Percentiles rank a stretch among this genome's conserved stretches.
These are phyloP conservation scores for Heterobasidion annosum DNA, from an alignment of 1,284 basidiomycete species.

Conservation along the genomic window DNA sequence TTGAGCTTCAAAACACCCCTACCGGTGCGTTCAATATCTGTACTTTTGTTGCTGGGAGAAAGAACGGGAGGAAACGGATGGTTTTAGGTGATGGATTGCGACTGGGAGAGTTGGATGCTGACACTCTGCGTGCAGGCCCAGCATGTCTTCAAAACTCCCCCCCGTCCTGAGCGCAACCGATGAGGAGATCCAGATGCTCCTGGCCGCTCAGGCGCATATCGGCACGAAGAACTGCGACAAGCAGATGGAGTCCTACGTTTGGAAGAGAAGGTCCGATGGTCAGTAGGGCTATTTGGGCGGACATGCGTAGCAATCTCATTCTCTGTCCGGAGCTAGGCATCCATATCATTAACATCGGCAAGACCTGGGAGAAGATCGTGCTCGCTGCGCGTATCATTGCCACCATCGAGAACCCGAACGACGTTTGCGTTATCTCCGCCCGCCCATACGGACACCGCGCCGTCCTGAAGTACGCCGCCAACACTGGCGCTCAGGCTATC, in stretches of 20 bases:
- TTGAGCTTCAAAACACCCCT: slow-evolving; percentile 21
- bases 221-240: slow-evolving; percentile 99
- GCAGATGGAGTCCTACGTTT: slow-evolving; percentile 97
- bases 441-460: slow-evolving; percentile 99
- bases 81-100: slow-evolving; percentile 18
- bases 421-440: slow-evolving; percentile 96
- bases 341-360: slow-evolving; percentile 96
- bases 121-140: slow-evolving; percentile 22
- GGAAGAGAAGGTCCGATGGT: slow-evolving; percentile 95
- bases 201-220: slow-evolving; percentile 94
- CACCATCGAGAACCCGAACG: slow-evolving; percentile 95
- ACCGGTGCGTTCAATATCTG: slow-evolving; percentile 21
- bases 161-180: slow-evolving; percentile 90
- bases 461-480: slow-evolving; percentile 96
- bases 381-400: slow-evolving; percentile 92
- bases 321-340: slow-evolving; percentile 50
- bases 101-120: slow-evolving; percentile 22
- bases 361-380: slow-evolving; percentile 99
- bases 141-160: slow-evolving; percentile 84
- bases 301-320: slow-evolving; percentile 8
- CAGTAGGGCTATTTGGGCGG: slow-evolving; percentile 20
- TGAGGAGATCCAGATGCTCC: slow-evolving; percentile 93
- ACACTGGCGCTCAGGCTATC: slow-evolving; percentile 97
- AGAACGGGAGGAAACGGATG: slow-evolving; percentile 16
- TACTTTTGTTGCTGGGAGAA: slow-evolving; percentile 12